Evolutionary conservation across 2,329 filamentous ascomycete species (phyloP).

Genomic region (Fusarium sororula): DNA sequence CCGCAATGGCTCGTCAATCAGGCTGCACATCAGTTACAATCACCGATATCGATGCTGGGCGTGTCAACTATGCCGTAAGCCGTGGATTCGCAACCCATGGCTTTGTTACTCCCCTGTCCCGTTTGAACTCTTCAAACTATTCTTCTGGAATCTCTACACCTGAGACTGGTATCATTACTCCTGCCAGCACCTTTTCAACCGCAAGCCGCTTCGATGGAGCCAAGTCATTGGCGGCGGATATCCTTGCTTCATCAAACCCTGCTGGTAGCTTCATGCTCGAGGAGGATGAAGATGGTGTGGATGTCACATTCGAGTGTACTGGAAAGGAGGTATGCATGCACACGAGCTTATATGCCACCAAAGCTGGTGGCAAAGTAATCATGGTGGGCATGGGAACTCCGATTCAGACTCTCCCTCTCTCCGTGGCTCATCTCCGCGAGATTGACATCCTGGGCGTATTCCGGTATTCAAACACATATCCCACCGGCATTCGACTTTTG

Average conservation of each 20-base stretch:
- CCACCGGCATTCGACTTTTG: slow-evolving; percentile 72
- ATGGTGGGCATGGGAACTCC: slow-evolving; percentile 84
- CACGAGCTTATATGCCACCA: slow-evolving; percentile 76
- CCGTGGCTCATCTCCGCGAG: slow-evolving; percentile 76
- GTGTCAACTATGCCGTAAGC: slow-evolving; percentile 67
- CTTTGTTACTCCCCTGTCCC: slow-evolving; percentile 59
- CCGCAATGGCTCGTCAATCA: slow-evolving; percentile 68
- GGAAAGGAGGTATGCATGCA: slow-evolving; percentile 80
- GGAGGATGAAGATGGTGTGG: slow-evolving; percentile 74
- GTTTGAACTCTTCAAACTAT: slow-evolving; percentile 55
- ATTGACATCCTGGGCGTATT: slow-evolving; percentile 83
- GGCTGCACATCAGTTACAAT: slow-evolving; percentile 69
- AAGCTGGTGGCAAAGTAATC: slow-evolving; percentile 75
- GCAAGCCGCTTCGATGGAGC: slow-evolving; percentile 62
- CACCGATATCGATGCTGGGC: slow-evolving; percentile 67
- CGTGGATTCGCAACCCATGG: slow-evolving; percentile 69
- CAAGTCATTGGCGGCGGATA: slow-evolving; percentile 59
- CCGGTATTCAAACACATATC: slow-evolving; percentile 80
- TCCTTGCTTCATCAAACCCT: slow-evolving; percentile 54
- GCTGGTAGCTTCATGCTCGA: slow-evolving; percentile 46
- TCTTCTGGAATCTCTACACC: slow-evolving; percentile 62
- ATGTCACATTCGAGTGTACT: slow-evolving; percentile 79
- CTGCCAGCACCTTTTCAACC: slow-evolving; percentile 56
- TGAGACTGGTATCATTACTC: slow-evolving; percentile 50
- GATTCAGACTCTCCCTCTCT: slow-evolving; percentile 77